Base-by-base conservation (phyloP, 192 early-diverging fungal genomes). In the Podila epigama region DNA sequence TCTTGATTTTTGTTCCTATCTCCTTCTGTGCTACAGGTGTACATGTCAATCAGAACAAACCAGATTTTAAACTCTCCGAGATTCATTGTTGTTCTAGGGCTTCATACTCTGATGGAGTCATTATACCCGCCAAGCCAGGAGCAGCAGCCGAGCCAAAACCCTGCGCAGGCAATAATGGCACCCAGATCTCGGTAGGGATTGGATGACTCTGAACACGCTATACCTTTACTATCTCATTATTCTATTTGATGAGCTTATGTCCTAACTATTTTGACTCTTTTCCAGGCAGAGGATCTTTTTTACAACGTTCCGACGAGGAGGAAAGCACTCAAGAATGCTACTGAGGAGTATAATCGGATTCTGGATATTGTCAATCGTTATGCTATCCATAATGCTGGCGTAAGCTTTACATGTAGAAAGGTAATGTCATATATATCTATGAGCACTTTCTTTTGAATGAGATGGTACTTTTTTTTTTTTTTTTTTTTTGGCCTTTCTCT, bases 91-190 rank as follows among this genome's bases (percentile, higher is more conserved):
- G 20, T 51, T 27, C 29, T 77, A 91, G 90, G 64, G 94, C 95
- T 7, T 77, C 66, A 27, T 99, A 98, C 75, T 82, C 91, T 0
- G 95, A 99, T 79, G 96, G 96, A 29, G 89, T 91, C 61, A 83
- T 98, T 54, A 86, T 90, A 40, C 88, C 95, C 12, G 72, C 87
- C 11, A 92, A 88, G 60, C 89, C 91, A 0, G 96, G 95, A 3
- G 85, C 81, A 25, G 84, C 66, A 50, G 75, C 89, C 31, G 94
- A 95, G 15, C 95, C 97, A 54, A 95, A 94, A 63, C 92, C 97
- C 5, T 95, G 93, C 70, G 97, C 97, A 12, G 98, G 96, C 12
- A 99, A 98, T 70, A 91, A 89, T 56, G 97, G 97, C 33, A 99
- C 96, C 3, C 92, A 92, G 51, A 96, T 99, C 34, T 91, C 90